These are phyloP conservation scores for Pseudogymnoascus sp. DNA, from an alignment of 2,329 filamentous ascomycete genomes.

Conservation along the genomic window DNA sequence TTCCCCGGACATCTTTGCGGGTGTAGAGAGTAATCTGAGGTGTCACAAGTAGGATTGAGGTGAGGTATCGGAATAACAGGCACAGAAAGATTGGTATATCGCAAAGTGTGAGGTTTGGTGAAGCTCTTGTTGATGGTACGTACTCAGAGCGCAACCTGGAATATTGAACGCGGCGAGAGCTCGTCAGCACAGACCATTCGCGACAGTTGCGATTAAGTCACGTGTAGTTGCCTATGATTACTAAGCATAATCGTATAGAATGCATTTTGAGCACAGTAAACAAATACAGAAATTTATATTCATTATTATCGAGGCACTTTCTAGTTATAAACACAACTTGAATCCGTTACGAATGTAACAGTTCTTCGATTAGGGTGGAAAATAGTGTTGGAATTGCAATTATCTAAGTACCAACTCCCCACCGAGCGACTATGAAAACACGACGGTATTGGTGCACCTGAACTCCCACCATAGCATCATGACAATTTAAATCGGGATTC, in stretches of 20 bases:
- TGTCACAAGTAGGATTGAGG: not conserved
- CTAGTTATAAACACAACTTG: not conserved
- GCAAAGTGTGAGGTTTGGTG: not conserved
- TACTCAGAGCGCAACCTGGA: slow-evolving; percentile 9
- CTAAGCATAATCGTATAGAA: not conserved
- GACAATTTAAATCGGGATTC: not conserved
- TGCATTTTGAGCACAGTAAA: not conserved
- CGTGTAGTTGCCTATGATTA: not conserved
- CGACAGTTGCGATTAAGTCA: not conserved
- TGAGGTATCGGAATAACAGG: not conserved
- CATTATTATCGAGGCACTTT: not conserved
- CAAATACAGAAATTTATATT: not conserved
- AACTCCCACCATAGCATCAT: not conserved
- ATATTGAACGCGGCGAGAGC: slow-evolving; percentile 8
- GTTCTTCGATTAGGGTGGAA: not conserved
- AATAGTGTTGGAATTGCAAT: not conserved
- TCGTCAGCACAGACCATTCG: slow-evolving; percentile 8
- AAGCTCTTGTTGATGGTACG: slow-evolving; percentile 7
- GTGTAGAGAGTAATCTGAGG: slow-evolving; percentile 6
- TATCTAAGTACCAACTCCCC: no score
- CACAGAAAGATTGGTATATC: not conserved
- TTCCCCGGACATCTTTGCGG: slow-evolving; percentile 28
- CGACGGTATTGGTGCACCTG: not conserved
- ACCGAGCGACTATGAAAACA: not conserved
- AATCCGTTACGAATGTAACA: not conserved